Conservation (phyloP, 1,284 basidiomycete species). For the Abortiporus biennis region DNA sequence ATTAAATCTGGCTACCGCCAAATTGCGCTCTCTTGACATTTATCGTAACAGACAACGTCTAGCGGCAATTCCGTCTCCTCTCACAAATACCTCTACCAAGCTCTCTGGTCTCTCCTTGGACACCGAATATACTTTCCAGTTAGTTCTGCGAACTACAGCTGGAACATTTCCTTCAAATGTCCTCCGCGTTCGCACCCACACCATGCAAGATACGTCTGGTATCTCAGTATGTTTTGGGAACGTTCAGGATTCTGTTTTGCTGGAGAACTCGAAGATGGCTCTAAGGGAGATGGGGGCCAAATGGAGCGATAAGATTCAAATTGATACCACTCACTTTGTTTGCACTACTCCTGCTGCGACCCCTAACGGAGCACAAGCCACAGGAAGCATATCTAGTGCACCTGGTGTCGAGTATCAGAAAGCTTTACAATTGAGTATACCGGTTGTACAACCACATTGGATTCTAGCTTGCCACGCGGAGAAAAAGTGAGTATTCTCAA, state of each 20-base stretch:
- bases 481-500: slow-evolving; percentile 53
- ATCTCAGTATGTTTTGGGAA: slow-evolving; percentile 91
- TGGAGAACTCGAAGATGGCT: slow-evolving; percentile 76
- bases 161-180: slow-evolving; percentile 84
- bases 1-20: slow-evolving; percentile 80
- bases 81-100: slow-evolving; percentile 83
- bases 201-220: slow-evolving; percentile 90
- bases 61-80: slow-evolving; percentile 77
- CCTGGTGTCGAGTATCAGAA: slow-evolving; percentile 87
- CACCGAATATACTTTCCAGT: slow-evolving; percentile 89
- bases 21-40: slow-evolving; percentile 83
- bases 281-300: slow-evolving; percentile 80
- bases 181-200: slow-evolving; percentile 81
- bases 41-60: slow-evolving; percentile 87
- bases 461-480: slow-evolving; percentile 80
- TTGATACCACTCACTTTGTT: slow-evolving; percentile 95
- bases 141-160: slow-evolving; percentile 84
- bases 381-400: slow-evolving; percentile 41
- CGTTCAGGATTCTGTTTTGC: slow-evolving; percentile 67
- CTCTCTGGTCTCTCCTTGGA: slow-evolving; percentile 85
- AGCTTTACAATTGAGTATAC: slow-evolving; percentile 84
- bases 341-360: slow-evolving; percentile 81
- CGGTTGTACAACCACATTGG: slow-evolving; percentile 89
- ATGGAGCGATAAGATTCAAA: slow-evolving; percentile 89
- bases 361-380: slow-evolving; percentile 51